Conservation (phyloP, 192 early-diverging fungal species). For the Backusella macrospora region DNA sequence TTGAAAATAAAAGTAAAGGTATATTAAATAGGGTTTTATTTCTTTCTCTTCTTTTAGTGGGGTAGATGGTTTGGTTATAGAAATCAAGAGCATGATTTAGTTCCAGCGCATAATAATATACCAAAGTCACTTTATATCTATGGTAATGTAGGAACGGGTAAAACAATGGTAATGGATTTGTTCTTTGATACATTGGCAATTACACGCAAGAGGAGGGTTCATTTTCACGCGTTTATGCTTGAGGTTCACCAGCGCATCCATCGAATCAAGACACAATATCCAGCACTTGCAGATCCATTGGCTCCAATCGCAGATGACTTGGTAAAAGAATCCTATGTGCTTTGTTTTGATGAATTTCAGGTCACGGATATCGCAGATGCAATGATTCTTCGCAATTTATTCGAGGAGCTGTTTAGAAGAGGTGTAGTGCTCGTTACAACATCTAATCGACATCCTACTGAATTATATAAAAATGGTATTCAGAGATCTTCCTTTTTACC, state of each 20-base stretch:
- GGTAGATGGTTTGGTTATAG: conserved; percentile 19
- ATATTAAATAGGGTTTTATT: neutral
- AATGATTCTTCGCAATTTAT: conserved; percentile 85
- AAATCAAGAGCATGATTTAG: neutral
- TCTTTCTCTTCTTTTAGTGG: conserved; percentile 10
- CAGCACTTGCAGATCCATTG: conserved; percentile 62
- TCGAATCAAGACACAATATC: conserved; percentile 54
- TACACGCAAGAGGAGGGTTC: conserved; percentile 80
- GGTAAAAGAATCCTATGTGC: conserved; percentile 76
- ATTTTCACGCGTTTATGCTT: conserved; percentile 98
- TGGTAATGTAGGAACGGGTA: conserved; percentile 89
- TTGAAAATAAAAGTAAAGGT: neutral
- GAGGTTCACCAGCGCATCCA: conserved; percentile 84
- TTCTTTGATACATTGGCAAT: conserved; percentile 83
- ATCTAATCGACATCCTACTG: conserved; percentile 90
- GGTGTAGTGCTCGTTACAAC: conserved; percentile 93
- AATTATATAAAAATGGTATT: conserved; percentile 95
- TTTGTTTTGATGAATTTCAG: conserved; percentile 97
- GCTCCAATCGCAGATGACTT: conserved; percentile 80
- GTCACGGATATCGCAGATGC: conserved; percentile 98
- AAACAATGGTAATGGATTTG: conserved; percentile 95
- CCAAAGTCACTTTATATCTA: conserved; percentile 63
- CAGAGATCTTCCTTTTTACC: conserved; percentile 93
- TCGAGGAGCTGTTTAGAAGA: conserved; percentile 78
- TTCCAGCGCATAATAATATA: conserved; percentile 14